These are phyloP conservation scores for Castanea mollissima DNA, from an alignment of 306 rosid genomes.

Conservation along the genomic window DNA sequence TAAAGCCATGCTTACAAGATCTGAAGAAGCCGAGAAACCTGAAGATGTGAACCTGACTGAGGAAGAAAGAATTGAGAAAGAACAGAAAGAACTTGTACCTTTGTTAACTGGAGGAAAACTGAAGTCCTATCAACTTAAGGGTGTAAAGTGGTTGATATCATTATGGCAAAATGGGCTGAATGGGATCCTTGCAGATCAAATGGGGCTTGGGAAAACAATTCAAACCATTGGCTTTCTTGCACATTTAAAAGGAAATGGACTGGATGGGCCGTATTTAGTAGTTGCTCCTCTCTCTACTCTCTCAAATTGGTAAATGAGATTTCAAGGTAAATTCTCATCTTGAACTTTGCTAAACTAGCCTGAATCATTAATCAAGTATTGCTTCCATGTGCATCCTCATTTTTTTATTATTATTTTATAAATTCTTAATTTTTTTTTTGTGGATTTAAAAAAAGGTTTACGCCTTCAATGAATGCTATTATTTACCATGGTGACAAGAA, in stretches of 20 bases:
- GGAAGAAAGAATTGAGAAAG: conserved; percentile 69
- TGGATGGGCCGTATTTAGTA: conserved; percentile 88
- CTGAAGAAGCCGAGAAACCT: conserved; percentile 56
- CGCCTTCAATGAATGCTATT: conserved; percentile 59
- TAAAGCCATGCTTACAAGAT: conserved; percentile 90
- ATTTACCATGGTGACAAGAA: conserved; percentile 80
- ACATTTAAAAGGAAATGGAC: conserved; percentile 79
- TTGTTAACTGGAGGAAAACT: conserved; percentile 81
- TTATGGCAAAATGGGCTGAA: conserved; percentile 98
- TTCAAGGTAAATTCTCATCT: conserved; percentile 54
- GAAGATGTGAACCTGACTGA: conserved; percentile 59
- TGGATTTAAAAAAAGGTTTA: conserved; percentile 51
- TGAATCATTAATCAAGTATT: not conserved
- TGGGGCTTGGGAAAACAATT: conserved; percentile 99
- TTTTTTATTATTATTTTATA: too few relatives aligned
- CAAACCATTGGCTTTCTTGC: conserved; percentile 91
- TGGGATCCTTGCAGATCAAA: conserved; percentile 99
- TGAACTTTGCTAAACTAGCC: not conserved
- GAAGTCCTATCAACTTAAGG: conserved; percentile 88
- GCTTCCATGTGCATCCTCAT: conserved; percentile 8
- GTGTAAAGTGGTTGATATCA: conserved; percentile 97
- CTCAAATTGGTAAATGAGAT: conserved; percentile 83
- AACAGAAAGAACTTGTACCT: conserved; percentile 86
- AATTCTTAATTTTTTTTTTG: not conserved
- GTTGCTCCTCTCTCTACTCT: conserved; percentile 96